phyloP scores from a whole-genome alignment of 805 yeast genomes.

The Maudiozyma saulgeensis region DNA sequence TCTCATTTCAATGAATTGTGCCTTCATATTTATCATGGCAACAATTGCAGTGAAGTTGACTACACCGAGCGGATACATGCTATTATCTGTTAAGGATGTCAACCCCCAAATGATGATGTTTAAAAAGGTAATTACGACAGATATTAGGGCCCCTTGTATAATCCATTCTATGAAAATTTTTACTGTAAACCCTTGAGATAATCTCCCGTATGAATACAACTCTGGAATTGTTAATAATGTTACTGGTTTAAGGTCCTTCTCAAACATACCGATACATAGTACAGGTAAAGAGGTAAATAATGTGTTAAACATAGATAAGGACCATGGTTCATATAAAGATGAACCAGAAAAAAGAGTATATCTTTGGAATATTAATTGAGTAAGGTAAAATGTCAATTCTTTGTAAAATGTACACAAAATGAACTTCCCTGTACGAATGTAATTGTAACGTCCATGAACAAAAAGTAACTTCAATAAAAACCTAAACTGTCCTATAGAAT shows the following conservation, averaged over 20 bases:
- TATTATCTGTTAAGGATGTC: conserved; percentile 56
- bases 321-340: conserved; percentile 90
- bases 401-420: conserved; percentile 91
- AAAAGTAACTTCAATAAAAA: conserved; percentile 70
- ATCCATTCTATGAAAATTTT: conserved; percentile 69
- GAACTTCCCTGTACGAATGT: conserved; percentile 83
- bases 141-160: conserved; percentile 60
- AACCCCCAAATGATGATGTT: conserved; percentile 65
- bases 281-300: conserved; percentile 90
- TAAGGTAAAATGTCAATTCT: conserved; percentile 78
- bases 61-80: conserved; percentile 75
- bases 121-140: conserved; percentile 60
- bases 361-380: conserved; percentile 82
- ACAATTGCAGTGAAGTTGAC: conserved; percentile 65
- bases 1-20: conserved; percentile 72
- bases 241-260: conserved; percentile 79
- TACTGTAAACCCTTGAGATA: conserved; percentile 65
- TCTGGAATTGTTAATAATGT: conserved; percentile 90
- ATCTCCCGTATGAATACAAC: conserved; percentile 67
- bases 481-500: conserved; percentile 89
- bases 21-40: conserved; percentile 63
- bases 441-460: conserved; percentile 95
- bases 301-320: conserved; percentile 93
- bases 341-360: conserved; percentile 86
- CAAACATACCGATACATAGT: conserved; percentile 88